Conservation (phyloP, 169 alveolate genomes). For the Cryptosporidium tyzzeri region DNA sequence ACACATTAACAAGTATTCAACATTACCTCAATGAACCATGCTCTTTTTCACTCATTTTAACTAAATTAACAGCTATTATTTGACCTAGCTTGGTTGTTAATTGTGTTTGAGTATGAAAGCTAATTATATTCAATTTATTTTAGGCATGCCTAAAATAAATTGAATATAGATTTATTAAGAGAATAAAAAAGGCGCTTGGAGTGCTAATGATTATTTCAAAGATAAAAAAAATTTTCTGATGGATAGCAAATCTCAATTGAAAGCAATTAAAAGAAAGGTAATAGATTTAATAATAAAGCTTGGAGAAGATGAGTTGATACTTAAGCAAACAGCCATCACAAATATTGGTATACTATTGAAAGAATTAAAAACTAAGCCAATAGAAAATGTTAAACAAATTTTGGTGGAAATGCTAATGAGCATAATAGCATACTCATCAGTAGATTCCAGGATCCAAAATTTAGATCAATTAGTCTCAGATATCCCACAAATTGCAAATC, state of each 20-base stretch:
- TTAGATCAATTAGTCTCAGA: conserved; percentile 25
- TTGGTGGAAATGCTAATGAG: conserved; percentile 41
- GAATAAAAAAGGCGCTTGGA: background rate
- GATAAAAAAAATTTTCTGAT: background rate
- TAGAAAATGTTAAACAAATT: conserved; percentile 59
- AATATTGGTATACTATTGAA: conserved; percentile 22
- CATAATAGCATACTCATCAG: conserved; percentile 32
- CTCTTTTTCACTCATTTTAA: background rate
- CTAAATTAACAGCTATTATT: too few species aligned
- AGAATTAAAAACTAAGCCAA: conserved; percentile 11
- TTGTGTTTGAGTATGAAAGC: background rate
- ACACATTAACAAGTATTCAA: background rate
- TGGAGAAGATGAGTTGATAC: conserved; percentile 33
- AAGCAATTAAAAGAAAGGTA: conserved; percentile 18
- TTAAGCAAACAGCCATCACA: conserved; percentile 38
- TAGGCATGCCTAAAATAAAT: background rate
- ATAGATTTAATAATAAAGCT: conserved; percentile 23
- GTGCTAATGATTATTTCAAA: background rate
- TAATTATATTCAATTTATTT: background rate
- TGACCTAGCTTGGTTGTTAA: too few species aligned
- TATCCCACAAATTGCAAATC: conserved; percentile 42
- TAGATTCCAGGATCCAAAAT: conserved; percentile 6
- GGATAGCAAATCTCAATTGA: conserved; percentile 18
- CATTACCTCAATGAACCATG: background rate
- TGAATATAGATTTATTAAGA: background rate